Conservation (phyloP, 2,329 filamentous ascomycete species). For the Macrophomina pseudophaseolina region DNA sequence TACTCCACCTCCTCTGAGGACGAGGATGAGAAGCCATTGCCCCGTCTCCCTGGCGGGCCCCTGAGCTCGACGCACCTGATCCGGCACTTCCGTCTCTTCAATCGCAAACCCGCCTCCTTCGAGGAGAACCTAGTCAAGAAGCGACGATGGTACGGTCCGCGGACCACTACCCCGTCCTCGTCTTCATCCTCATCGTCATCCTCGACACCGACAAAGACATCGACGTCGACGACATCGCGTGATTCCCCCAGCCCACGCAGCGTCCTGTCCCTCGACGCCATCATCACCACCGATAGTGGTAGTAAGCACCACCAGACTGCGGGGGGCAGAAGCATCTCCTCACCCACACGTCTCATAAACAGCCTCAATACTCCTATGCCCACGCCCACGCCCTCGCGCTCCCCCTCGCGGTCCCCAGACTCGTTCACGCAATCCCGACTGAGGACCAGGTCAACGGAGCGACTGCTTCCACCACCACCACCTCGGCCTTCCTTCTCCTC, state of each 20-base stretch:
- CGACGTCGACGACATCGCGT: neutral
- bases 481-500: too few species aligned
- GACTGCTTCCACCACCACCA: too few species aligned
- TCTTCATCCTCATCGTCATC: too few species aligned
- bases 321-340: neutral
- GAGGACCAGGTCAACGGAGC: too few species aligned
- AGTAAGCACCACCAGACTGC: neutral
- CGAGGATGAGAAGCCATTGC: neutral
- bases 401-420: neutral
- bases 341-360: neutral
- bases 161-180: neutral
- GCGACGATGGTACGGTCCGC: slow-evolving; percentile 4
- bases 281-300: neutral
- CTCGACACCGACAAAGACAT: too few species aligned
- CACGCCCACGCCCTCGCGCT: neutral
- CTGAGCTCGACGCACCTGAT: neutral
- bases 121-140: neutral
- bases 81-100: slow-evolving; percentile 8
- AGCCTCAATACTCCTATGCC: neutral
- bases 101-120: neutral
- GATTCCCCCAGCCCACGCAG: neutral
- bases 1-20: neutral
- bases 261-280: neutral
- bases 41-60: neutral
- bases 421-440: too few species aligned